phyloP scores from a whole-genome alignment of 2,329 filamentous ascomycete species.

The Dendryphion nanum region DNA sequence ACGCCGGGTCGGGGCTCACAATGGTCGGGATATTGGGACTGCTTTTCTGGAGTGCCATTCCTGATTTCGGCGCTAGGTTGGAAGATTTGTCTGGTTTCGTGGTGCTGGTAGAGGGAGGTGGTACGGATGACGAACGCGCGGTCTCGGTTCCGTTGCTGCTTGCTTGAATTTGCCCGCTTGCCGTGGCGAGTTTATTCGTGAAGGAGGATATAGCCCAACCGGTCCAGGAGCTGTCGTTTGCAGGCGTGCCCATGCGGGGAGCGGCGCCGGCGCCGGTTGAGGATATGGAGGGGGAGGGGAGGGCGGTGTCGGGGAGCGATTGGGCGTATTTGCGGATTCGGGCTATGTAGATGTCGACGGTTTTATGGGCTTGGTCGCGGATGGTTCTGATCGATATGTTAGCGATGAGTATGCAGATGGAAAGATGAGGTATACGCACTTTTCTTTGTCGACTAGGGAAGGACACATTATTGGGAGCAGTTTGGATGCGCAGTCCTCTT shows the following conservation, averaged over 20 bases:
- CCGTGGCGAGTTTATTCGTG: slow-evolving; percentile 85
- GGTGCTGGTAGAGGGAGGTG: slow-evolving; percentile 29
- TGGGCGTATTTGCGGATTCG: slow-evolving; percentile 76
- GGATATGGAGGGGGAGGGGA: slow-evolving; percentile 61
- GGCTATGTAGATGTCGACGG: slow-evolving; percentile 80
- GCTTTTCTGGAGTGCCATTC: slow-evolving; percentile 24
- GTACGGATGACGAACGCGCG: slow-evolving; percentile 50
- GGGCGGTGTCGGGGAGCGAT: slow-evolving; percentile 74
- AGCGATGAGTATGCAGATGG: not conserved
- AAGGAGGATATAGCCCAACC: slow-evolving; percentile 99
- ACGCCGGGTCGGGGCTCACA: slow-evolving; percentile 45
- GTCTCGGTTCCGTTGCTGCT: slow-evolving; percentile 44
- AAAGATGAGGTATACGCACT: slow-evolving; percentile 43
- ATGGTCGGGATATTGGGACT: slow-evolving; percentile 27
- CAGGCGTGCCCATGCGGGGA: slow-evolving; percentile 78
- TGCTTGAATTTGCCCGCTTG: slow-evolving; percentile 80
- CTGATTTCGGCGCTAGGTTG: slow-evolving; percentile 46
- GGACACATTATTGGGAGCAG: slow-evolving; percentile 84
- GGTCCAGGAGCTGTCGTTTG: slow-evolving; percentile 72
- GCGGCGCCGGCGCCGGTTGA: slow-evolving; percentile 34
- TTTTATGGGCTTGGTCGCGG: slow-evolving; percentile 87
- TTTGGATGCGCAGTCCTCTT: slow-evolving; percentile 83
- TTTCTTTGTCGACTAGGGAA: slow-evolving; percentile 89
- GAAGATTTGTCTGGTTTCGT: slow-evolving; percentile 52
- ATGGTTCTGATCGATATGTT: slow-evolving; percentile 56